Evolutionary conservation across 495 filamentous ascomycete species (phyloP).

Genomic region (Jackrogersella multiformis): DNA sequence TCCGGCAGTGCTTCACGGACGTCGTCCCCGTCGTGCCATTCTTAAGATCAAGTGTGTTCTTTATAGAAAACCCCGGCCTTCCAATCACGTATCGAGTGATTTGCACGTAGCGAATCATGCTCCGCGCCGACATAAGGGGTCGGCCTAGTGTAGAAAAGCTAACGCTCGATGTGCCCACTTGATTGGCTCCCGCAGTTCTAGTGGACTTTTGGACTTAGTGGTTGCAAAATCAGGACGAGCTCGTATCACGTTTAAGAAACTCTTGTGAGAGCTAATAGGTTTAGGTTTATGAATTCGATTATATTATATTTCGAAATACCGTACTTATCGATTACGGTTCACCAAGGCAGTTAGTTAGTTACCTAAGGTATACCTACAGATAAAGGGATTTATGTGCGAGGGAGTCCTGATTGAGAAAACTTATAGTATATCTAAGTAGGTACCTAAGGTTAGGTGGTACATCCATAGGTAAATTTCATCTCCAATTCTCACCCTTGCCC

Average conservation of each 20-base stretch:
- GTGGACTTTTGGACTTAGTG: slow-evolving; percentile 27
- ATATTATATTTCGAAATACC: not conserved
- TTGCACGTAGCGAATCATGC: not conserved
- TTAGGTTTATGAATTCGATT: not conserved
- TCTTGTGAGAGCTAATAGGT: not conserved
- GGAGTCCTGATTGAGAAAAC: too few relatives aligned
- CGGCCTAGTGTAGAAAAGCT: not conserved
- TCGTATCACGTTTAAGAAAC: too few relatives aligned
- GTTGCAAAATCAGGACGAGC: slow-evolving; percentile 4
- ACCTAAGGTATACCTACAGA: too few relatives aligned
- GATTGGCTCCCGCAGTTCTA: slow-evolving; percentile 37
- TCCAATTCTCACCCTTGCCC: too few relatives aligned
- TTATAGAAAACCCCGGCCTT: not conserved
- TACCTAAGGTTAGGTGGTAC: too few relatives aligned
- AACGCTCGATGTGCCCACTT: not conserved
- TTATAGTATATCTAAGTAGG: too few relatives aligned
- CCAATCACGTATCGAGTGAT: not conserved
- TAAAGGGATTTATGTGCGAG: too few relatives aligned
- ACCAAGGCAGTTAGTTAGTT: too few relatives aligned
- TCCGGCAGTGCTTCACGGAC: not conserved
- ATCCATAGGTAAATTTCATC: too few relatives aligned
- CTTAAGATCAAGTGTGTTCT: slow-evolving; percentile 6
- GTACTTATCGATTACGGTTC: not conserved
- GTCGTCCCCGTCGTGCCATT: not conserved
- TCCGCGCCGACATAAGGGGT: slow-evolving; percentile 25